Evolutionary conservation across 345 rosid species (phyloP).

Genomic region (Clausena lansium): DNA sequence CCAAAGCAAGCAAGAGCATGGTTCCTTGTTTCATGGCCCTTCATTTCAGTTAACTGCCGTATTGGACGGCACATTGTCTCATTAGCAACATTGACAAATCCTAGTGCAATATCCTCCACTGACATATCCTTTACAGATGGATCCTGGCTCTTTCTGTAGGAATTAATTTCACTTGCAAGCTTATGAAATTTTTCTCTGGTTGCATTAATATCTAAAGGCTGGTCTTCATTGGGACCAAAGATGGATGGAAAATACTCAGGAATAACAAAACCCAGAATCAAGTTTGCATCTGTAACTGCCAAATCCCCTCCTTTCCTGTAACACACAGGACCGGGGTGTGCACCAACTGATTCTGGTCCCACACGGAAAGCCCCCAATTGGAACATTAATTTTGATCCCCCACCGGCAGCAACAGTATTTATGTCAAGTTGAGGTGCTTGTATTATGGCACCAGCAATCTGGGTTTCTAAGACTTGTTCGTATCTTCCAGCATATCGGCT

Average conservation of each 20-base stretch:
- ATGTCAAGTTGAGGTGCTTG: slow-evolving; percentile 99
- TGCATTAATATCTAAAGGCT: slow-evolving; percentile 67
- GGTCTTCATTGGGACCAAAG: slow-evolving; percentile 84
- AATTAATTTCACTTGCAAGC: slow-evolving; percentile 73
- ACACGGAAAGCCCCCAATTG: slow-evolving; percentile 90
- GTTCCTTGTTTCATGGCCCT: slow-evolving; percentile 91
- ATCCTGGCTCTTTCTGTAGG: slow-evolving; percentile 79
- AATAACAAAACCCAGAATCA: slow-evolving; percentile 82
- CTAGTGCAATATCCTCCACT: slow-evolving; percentile 83
- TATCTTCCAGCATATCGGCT: slow-evolving; percentile 96
- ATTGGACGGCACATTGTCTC: slow-evolving; percentile 99
- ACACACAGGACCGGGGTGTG: slow-evolving; percentile 98
- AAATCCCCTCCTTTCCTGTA: slow-evolving; percentile 91
- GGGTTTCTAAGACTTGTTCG: slow-evolving; percentile 96
- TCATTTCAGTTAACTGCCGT: slow-evolving; percentile 94
- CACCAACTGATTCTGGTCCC: slow-evolving; percentile 97
- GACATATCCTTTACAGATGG: slow-evolving; percentile 71
- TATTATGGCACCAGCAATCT: slow-evolving; percentile 92
- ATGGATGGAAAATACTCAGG: slow-evolving; percentile 95
- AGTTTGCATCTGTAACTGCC: slow-evolving; percentile 93
- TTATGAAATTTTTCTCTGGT: slow-evolving; percentile 75
- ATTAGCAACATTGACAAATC: slow-evolving; percentile 90
- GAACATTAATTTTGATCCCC: slow-evolving; percentile 92
- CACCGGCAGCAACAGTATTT: slow-evolving; percentile 98
- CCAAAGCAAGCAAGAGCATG: slow-evolving; percentile 98